Evolutionary conservation across 305 asterid species (phyloP).

Genomic region (Rubia tinctorum): DNA sequence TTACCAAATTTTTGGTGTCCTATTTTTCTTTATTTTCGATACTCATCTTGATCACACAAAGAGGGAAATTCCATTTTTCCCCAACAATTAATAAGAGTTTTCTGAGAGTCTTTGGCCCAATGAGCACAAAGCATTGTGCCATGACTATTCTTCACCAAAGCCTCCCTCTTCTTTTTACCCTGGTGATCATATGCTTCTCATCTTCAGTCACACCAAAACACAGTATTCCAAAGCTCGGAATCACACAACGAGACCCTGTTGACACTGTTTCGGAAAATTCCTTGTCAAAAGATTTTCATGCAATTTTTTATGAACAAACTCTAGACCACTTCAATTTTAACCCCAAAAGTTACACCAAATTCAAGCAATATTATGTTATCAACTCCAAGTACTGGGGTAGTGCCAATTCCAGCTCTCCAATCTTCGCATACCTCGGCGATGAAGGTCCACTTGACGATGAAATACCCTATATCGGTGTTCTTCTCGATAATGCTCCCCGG

Average conservation of each 20-base stretch:
- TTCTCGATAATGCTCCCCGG: conserved; percentile 48
- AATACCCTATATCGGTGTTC: conserved; percentile 35
- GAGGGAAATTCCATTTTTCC: too few relatives aligned
- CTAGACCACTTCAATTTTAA: conserved; percentile 72
- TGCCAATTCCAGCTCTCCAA: conserved; percentile 41
- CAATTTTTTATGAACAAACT: conserved; percentile 49
- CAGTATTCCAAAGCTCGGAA: conserved; percentile 27
- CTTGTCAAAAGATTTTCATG: conserved; percentile 21
- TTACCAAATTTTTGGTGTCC: too few relatives aligned
- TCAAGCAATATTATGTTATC: conserved; percentile 51
- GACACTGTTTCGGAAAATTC: background rate
- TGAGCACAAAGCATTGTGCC: background rate
- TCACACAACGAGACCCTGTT: conserved; percentile 1
- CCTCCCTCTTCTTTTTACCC: background rate
- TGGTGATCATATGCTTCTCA: conserved; percentile 14
- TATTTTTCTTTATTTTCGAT: too few relatives aligned
- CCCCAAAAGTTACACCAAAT: conserved; percentile 50
- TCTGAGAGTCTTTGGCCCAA: background rate
- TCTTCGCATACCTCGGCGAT: conserved; percentile 64
- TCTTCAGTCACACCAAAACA: conserved; percentile 4
- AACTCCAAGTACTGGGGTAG: conserved; percentile 58
- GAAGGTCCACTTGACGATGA: conserved; percentile 44
- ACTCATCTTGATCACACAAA: too few relatives aligned
- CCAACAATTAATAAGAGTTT: too few relatives aligned
- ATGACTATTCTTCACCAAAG: conserved; percentile 7